phyloP scores from a whole-genome alignment of 2,329 filamentous ascomycete species.

The Aspergillus sojae region DNA sequence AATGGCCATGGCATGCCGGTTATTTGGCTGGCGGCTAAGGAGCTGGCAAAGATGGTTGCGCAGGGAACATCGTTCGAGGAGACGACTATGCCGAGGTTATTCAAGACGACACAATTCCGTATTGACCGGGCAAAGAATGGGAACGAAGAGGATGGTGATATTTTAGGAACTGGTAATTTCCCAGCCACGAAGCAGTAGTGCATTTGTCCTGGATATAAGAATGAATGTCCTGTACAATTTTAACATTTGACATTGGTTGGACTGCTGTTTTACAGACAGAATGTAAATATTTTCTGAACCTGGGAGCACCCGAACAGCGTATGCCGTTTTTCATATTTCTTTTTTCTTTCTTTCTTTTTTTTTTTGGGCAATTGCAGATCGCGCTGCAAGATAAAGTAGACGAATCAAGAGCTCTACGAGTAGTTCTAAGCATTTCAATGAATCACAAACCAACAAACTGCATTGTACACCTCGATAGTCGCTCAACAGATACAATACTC shows the following conservation, averaged over 20 bases:
- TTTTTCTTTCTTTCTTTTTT: neutral
- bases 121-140: conserved; percentile 28
- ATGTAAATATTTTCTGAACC: neutral
- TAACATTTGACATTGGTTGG: neutral
- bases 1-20: conserved; percentile 70
- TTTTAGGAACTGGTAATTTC: conserved; percentile 23
- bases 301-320: neutral
- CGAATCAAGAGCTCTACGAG: neutral
- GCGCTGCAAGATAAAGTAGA: neutral
- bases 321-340: neutral
- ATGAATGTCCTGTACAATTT: neutral
- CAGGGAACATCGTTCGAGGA: conserved; percentile 26
- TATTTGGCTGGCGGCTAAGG: conserved; percentile 62
- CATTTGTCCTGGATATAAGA: neutral
- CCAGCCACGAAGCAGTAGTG: neutral
- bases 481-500: neutral
- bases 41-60: conserved; percentile 57
- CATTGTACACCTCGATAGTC: neutral
- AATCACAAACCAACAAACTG: neutral
- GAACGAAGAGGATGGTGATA: conserved; percentile 30
- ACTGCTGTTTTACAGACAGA: neutral
- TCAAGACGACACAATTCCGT: conserved; percentile 28
- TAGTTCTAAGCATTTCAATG: neutral
- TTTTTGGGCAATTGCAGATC: neutral
- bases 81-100: conserved; percentile 34